These are phyloP conservation scores for Cyclotella baltica DNA, from an alignment of 108 stramenopile species.

Conservation along the genomic window DNA sequence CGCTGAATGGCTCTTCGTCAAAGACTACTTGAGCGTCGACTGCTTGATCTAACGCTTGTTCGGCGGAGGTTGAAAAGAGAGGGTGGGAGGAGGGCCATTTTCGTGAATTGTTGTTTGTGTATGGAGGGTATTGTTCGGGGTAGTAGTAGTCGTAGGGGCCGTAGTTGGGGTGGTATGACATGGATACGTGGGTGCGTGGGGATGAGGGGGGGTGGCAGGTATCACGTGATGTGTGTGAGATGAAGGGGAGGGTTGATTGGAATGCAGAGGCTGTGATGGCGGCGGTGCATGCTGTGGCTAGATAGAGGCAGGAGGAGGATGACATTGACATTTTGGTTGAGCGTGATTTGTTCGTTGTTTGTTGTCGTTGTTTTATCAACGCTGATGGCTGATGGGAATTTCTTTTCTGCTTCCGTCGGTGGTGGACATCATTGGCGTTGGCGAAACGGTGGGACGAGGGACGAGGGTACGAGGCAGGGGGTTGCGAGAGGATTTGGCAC, in stretches of 20 bases:
- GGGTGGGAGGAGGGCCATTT: not conserved
- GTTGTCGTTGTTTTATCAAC: not conserved
- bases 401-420: too few relatives aligned
- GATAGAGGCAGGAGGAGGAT: not conserved
- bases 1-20: not conserved
- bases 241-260: not conserved
- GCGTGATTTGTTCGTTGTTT: not conserved
- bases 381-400: not conserved
- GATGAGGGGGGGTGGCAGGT: not conserved
- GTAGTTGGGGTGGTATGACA: constrained; percentile 17
- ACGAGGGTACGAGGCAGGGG: too few relatives aligned
- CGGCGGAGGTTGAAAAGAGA: constrained; percentile 9
- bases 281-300: constrained; percentile 9
- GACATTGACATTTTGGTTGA: not conserved
- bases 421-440: too few relatives aligned
- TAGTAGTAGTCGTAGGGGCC: constrained; percentile 9
- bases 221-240: not conserved
- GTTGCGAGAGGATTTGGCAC: too few relatives aligned
- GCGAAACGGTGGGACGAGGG: too few relatives aligned
- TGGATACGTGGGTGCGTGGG: constrained; percentile 8
- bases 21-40: constrained; percentile 8
- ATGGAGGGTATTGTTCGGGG: not conserved
- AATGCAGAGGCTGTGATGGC: constrained; percentile 12
- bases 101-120: not conserved
- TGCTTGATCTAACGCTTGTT: constrained; percentile 12